Evolutionary conservation across 2,329 filamentous ascomycete species (phyloP), one percentile per base, ranked within the genome.

Genomic region (Diaporthe caulivora): DNA sequence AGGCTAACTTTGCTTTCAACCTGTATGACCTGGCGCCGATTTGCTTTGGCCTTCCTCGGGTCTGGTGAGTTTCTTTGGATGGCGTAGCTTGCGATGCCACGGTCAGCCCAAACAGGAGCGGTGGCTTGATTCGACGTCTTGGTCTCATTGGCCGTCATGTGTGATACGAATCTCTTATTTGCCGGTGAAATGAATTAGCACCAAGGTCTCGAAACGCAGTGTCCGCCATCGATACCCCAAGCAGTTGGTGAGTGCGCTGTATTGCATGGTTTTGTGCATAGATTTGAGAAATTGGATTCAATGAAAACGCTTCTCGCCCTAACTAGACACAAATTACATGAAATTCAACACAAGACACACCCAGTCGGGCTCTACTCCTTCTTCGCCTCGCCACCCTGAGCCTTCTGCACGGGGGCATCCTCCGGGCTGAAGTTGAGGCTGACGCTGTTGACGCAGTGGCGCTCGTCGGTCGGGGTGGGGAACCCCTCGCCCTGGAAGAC

Each of bases 381-480:
- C 49, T 72, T 71, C 3, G 78, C 84, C 78, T 85, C 85, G 72
- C 80, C 84, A 40, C 83, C 83, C 75, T 82, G 83, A 13, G 77
- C 77, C 70, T 80, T 81, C 64, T 82, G 80, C 18, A 82, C 85
- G 47, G 86, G 84, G 78, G 90, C 89, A 76, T 94, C 92, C 64
- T 94, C 88, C 1, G 87, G 86, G 1, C 87, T 89, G 81, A 99
- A 98, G 78, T 92, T 97, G 84, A 98, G 86, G 81, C 94, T 97
- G 70, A 98, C 85, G 80, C 94, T 97, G 82, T 98, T 99, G 73
- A 99, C 97, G 81, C 97, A 99, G 86, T 99, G 97, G 75, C 97
- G 89, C 90, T 99, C 97, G 82, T 99, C 93, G 26, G 95, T 98
- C 7, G 97, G 95, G 29, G 93, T 97, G 11, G 87, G 80, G 80